Evolutionary conservation across 2,329 filamentous ascomycete species (phyloP).

Genomic region (Trichoderma gracile): DNA sequence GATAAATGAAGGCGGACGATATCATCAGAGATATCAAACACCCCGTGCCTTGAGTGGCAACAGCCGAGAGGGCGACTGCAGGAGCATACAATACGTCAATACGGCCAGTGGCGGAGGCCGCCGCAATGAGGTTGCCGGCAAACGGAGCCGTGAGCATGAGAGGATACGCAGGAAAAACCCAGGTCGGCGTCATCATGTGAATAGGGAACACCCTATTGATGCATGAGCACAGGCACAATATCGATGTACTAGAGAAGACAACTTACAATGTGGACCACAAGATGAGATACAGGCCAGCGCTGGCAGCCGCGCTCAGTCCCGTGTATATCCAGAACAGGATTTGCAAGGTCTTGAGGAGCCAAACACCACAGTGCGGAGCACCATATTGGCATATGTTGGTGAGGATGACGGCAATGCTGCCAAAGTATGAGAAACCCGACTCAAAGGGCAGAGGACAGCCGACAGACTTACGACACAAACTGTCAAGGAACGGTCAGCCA

Average conservation of each 20-base stretch:
- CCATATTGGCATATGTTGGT: constrained; percentile 81
- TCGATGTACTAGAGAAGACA: background rate
- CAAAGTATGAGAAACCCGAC: constrained; percentile 28
- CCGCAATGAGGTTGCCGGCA: constrained; percentile 58
- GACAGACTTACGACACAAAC: constrained; percentile 47
- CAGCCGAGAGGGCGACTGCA: constrained; percentile 51
- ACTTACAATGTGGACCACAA: constrained; percentile 63
- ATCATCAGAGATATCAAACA: constrained; percentile 71
- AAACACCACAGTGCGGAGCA: constrained; percentile 59
- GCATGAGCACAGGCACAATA: background rate
- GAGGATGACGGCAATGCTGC: constrained; percentile 65
- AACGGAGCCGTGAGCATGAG: constrained; percentile 75
- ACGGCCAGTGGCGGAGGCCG: constrained; percentile 34
- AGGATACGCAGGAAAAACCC: constrained; percentile 86
- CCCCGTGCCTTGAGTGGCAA: constrained; percentile 56
- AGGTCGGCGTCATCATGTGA: constrained; percentile 81
- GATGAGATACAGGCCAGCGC: constrained; percentile 71
- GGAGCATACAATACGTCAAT: constrained; percentile 40
- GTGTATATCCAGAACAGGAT: constrained; percentile 75
- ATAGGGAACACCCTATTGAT: constrained; percentile 58
- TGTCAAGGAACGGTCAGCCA: constrained; percentile 28
- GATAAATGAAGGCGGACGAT: constrained; percentile 79
- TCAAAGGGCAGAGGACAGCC: background rate
- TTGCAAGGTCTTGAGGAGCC: constrained; percentile 61
- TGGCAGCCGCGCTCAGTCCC: constrained; percentile 65